Base-by-base conservation (phyloP, 1,284 basidiomycete species). In the Tilletia setariae region DNA sequence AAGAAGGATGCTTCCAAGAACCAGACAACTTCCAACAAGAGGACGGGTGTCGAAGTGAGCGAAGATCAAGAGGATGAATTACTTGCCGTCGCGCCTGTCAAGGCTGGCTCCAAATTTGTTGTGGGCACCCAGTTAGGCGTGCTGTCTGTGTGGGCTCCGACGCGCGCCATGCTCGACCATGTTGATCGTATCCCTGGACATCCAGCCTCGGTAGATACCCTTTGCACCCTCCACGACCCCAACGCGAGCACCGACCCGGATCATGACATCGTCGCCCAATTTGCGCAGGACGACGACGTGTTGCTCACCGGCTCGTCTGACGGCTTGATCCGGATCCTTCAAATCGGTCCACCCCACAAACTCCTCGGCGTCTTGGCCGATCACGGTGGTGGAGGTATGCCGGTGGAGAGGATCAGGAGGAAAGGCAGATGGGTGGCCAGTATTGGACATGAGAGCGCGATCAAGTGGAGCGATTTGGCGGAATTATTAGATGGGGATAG, bases 51-150 rank as follows among this genome's bases (percentile, higher is more conserved):
- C 89, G 43, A 93, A 88, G 79, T 92, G 89, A 79, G 76, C 19
- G 93, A 95, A 79, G 92, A 97, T 84, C 94, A 98, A 83, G 94
- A 97, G 81, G 94, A 98, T 81, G 94, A 97, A 80, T 85, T 97
- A 30, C 86, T 97, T 6, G 92, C 91, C 2, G 88, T 94, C 65
- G 88, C 90, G 16, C 83, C 91, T 4, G 91, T 97, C 79, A 92
- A 91, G 85, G 87, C 88, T 16, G 89, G 86, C 1, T 85, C 88
- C 35, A 96, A 96, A 83, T 85, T 90, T 15, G 89, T 94, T 2
- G 90, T 96, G 1, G 94, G 94, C 8, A 94, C 93, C 0, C 93
- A 95, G 73, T 83, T 92, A 21, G 94, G 94, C 63, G 90, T 94
- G n/a, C 84, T 98, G 2, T 92, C 91, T 2, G 87, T 97, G 65